Conservation (phyloP, 2,329 filamentous ascomycete genomes). For the Ophiostoma quercus region DNA sequence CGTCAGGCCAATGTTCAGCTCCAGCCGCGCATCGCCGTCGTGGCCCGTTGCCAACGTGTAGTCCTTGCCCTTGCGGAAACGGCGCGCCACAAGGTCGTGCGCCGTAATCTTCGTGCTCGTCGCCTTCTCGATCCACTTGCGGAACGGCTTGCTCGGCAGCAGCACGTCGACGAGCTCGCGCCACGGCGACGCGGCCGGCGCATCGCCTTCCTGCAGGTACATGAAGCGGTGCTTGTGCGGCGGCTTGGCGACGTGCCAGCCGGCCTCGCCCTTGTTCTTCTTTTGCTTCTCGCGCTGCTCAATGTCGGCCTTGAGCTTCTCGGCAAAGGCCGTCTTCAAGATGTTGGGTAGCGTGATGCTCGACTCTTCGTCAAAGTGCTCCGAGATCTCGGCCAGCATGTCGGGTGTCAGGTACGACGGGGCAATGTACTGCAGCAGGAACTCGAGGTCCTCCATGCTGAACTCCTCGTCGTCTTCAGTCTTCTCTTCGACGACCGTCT, state of each 20-base stretch:
- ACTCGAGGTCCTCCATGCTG: slow-evolving; percentile 76
- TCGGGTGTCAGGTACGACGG: slow-evolving; percentile 90
- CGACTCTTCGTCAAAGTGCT: slow-evolving; percentile 75
- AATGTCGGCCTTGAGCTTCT: slow-evolving; percentile 65
- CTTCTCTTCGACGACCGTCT: slow-evolving; percentile 37
- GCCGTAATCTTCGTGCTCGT: slow-evolving; percentile 70
- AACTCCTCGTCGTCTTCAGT: slow-evolving; percentile 42
- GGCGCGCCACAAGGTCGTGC: slow-evolving; percentile 72
- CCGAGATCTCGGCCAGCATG: slow-evolving; percentile 73
- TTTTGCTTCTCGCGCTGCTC: slow-evolving; percentile 54
- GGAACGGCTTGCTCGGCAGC: slow-evolving; percentile 79
- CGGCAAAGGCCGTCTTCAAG: slow-evolving; percentile 70
- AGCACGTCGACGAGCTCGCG: slow-evolving; percentile 76
- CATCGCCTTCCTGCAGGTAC: slow-evolving; percentile 59
- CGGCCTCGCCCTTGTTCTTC: slow-evolving; percentile 44
- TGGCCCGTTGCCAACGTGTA: slow-evolving; percentile 91
- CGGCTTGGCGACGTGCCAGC: slow-evolving; percentile 74
- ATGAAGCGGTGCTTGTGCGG: slow-evolving; percentile 94
- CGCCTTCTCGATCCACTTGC: slow-evolving; percentile 79
- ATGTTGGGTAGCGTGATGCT: slow-evolving; percentile 78
- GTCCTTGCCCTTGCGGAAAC: slow-evolving; percentile 81
- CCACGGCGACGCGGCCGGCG: slow-evolving; percentile 51
- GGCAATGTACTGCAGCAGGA: slow-evolving; percentile 82
- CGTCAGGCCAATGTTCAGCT: slow-evolving; percentile 82
- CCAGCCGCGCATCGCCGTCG: slow-evolving; percentile 69